Conservation (phyloP, 495 filamentous ascomycete genomes). For the Hamigera avellanea region DNA sequence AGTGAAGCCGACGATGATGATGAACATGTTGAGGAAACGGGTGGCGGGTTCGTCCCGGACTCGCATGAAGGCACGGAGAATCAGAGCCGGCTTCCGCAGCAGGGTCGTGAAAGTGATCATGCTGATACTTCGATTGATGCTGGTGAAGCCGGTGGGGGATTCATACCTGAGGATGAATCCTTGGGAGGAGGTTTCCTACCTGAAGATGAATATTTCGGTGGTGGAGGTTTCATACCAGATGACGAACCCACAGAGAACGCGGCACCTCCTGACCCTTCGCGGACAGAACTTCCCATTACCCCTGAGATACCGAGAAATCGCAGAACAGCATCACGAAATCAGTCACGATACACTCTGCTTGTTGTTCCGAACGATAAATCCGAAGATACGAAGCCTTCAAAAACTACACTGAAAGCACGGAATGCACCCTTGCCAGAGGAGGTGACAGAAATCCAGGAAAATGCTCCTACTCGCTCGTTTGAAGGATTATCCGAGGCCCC, state of each 20-base stretch:
- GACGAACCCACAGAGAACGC: constrained; percentile 5
- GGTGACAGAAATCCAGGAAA: constrained; percentile 6
- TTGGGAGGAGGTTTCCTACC: not conserved
- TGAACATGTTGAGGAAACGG: constrained; percentile 17
- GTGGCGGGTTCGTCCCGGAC: constrained; percentile 38
- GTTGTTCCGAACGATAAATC: constrained; percentile 18
- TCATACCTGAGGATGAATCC: not conserved
- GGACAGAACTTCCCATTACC: not conserved
- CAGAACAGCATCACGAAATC: not conserved
- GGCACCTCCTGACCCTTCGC: not conserved
- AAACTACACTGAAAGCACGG: too few relatives aligned
- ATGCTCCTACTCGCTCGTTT: not conserved
- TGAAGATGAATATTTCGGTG: constrained; percentile 3
- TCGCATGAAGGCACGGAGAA: constrained; percentile 20
- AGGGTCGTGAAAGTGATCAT: too few relatives aligned
- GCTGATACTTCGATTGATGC: too few relatives aligned
- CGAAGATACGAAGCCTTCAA: not conserved
- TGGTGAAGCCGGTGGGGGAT: too few relatives aligned
- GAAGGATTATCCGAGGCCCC: constrained; percentile 14
- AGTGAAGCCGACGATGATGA: constrained; percentile 13
- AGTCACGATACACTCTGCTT: constrained; percentile 20
- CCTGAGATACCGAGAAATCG: not conserved
- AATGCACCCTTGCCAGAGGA: not conserved
- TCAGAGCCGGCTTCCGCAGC: constrained; percentile 4
- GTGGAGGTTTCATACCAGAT: constrained; percentile 18